Conservation (phyloP, 805 yeast genomes). For the Lipomyces chichibuensis region DNA sequence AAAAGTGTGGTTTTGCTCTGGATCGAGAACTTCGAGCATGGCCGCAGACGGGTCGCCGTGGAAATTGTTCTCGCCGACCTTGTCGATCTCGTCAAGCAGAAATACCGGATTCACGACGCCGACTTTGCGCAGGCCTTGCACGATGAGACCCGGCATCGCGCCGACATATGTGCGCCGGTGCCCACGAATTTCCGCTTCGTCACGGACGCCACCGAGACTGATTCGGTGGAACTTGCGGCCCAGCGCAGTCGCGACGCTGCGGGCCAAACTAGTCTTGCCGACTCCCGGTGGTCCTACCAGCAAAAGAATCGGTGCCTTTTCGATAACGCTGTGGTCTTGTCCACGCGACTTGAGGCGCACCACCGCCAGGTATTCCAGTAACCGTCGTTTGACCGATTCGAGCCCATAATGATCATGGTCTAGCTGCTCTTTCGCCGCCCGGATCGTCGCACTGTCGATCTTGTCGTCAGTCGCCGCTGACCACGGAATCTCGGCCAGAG, state of each 20-base stretch:
- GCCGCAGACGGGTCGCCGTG: slow-evolving; percentile 93
- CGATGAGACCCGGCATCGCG: slow-evolving; percentile 83
- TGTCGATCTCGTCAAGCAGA: slow-evolving; percentile 82
- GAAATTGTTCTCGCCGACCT: slow-evolving; percentile 61
- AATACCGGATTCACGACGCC: slow-evolving; percentile 82
- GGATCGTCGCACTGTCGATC: slow-evolving; percentile 48
- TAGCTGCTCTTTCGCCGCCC: slow-evolving; percentile 57
- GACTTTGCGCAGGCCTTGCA: slow-evolving; percentile 75
- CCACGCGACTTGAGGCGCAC: slow-evolving; percentile 56
- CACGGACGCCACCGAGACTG: slow-evolving; percentile 84
- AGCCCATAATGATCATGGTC: slow-evolving; percentile 82
- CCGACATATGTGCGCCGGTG: slow-evolving; percentile 92
- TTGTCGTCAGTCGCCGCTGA: slow-evolving; percentile 36
- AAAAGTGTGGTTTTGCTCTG: slow-evolving; percentile 79
- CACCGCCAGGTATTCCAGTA: slow-evolving; percentile 79
- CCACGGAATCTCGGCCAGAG: slow-evolving; percentile 49
- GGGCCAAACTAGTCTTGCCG: slow-evolving; percentile 86
- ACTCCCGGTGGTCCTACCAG: slow-evolving; percentile 94
- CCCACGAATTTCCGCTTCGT: slow-evolving; percentile 87
- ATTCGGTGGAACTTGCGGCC: slow-evolving; percentile 77
- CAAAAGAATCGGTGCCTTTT: slow-evolving; percentile 69
- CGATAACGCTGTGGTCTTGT: slow-evolving; percentile 24
- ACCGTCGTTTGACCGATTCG: slow-evolving; percentile 69
- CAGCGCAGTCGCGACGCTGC: slow-evolving; percentile 73
- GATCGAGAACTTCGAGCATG: slow-evolving; percentile 82